Percentiles rank a stretch among this genome's conserved stretches.
Conservation (phyloP, 495 filamentous ascomycete genomes). For the Penicillium simplicissimum region DNA sequence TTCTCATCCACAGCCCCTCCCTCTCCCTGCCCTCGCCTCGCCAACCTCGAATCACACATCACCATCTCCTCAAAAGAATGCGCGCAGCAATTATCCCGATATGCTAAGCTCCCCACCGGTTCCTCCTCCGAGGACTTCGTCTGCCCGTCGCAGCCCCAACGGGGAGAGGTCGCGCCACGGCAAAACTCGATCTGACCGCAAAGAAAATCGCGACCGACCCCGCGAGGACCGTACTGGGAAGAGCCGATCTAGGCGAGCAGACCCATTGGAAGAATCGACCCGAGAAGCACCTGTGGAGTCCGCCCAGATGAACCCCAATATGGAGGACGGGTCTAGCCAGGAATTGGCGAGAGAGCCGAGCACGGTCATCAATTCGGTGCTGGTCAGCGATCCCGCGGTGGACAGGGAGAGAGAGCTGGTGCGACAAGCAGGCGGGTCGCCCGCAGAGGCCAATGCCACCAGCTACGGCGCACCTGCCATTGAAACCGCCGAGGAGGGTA, state of each 20-base stretch:
- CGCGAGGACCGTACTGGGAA: constrained; percentile 38
- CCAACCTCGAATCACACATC: constrained; percentile 32
- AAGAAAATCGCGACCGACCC: constrained; percentile 34
- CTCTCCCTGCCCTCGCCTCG: constrained; percentile 36
- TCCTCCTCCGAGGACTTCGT: constrained; percentile 48
- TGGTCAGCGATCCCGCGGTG: constrained; percentile 76
- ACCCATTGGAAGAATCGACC: constrained; percentile 32
- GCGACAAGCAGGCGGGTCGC: constrained; percentile 63
- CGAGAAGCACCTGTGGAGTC: constrained; percentile 18
- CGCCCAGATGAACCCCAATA: constrained; percentile 21
- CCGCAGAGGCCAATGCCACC: constrained; percentile 48
- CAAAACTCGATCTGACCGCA: constrained; percentile 36
- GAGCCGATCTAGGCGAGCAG: constrained; percentile 35
- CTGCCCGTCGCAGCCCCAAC: constrained; percentile 41
- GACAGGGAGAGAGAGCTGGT: constrained; percentile 77
- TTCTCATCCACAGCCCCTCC: constrained; percentile 38
- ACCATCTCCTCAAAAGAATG: constrained; percentile 35
- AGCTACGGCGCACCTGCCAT: constrained; percentile 56
- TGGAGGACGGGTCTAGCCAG: constrained; percentile 29
- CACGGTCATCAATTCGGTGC: constrained; percentile 69
- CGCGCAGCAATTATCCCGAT: constrained; percentile 40
- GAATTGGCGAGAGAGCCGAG: constrained; percentile 43
- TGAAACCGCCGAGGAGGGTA: constrained; percentile 62
- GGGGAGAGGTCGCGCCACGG: constrained; percentile 40
- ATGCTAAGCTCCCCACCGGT: constrained; percentile 43